Evolutionary conservation across 192 early-diverging fungal species (phyloP).

Genomic region (Piromyces finnis): DNA sequence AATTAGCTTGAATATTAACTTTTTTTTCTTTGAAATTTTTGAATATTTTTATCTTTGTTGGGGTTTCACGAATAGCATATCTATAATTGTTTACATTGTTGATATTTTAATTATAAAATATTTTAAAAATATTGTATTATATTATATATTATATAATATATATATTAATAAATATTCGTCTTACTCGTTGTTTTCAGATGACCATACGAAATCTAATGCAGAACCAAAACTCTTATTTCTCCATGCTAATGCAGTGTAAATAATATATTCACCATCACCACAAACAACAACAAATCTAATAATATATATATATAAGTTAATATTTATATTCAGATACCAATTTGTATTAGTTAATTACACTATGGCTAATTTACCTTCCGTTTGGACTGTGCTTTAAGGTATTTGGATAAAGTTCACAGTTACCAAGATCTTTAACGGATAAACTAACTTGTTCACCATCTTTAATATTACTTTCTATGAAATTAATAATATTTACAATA

Average conservation of each 20-base stretch:
- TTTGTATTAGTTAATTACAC: too few relatives aligned
- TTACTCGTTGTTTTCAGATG: slow-evolving; percentile 79
- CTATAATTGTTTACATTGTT: slow-evolving; percentile 6
- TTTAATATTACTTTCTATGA: slow-evolving; percentile 56
- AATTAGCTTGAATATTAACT: slow-evolving; percentile 36
- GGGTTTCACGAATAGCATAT: slow-evolving; percentile 89
- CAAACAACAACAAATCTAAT: slow-evolving; percentile 95
- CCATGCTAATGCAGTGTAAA: slow-evolving; percentile 99
- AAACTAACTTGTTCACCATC: slow-evolving; percentile 83
- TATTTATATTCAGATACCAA: too few relatives aligned
- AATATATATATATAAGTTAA: too few relatives aligned
- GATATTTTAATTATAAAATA: too few relatives aligned
- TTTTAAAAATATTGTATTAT: not conserved
- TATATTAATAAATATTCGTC: not conserved
- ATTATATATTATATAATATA: too few relatives aligned
- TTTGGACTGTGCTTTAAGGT: slow-evolving; percentile 92
- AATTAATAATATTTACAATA: not conserved
- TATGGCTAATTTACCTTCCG: slow-evolving; percentile 56
- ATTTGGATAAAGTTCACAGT: slow-evolving; percentile 94
- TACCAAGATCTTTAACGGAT: slow-evolving; percentile 85
- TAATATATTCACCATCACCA: slow-evolving; percentile 98
- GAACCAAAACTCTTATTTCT: slow-evolving; percentile 97
- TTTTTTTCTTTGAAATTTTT: slow-evolving; percentile 92
- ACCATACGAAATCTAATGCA: slow-evolving; percentile 95
- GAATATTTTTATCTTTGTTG: slow-evolving; percentile 71